Evolutionary conservation across 1,139 yeast genomes (phyloP).

Genomic region (Saccharomyces hybrid): DNA sequence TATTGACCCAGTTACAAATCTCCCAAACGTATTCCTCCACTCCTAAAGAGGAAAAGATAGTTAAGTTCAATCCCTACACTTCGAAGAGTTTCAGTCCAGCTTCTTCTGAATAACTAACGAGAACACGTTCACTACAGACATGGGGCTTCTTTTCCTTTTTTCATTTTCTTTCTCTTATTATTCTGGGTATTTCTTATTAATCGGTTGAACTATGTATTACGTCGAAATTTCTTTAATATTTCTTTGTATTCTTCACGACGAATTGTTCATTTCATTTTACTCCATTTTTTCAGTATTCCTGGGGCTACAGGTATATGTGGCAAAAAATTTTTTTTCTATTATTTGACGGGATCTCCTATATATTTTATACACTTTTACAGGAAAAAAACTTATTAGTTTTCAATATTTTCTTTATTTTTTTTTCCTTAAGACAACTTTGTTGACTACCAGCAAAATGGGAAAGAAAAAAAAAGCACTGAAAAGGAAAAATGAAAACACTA

Average conservation of each 20-base stretch:
- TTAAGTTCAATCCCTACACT: constrained; percentile 24
- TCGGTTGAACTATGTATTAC: neutral
- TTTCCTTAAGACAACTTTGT: neutral
- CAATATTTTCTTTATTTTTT: neutral
- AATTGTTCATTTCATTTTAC: neutral
- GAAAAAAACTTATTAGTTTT: neutral
- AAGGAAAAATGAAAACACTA: neutral
- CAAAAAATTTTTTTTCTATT: neutral
- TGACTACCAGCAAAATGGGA: neutral
- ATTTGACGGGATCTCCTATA: neutral
- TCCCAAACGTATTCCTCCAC: constrained; percentile 8
- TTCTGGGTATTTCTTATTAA: neutral
- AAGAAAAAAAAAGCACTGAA: neutral
- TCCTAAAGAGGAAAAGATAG: constrained; percentile 3
- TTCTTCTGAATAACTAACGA: constrained; percentile 1
- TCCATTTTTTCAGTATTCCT: neutral
- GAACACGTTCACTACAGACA: neutral
- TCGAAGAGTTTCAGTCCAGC: constrained; percentile 33
- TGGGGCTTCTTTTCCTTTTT: neutral
- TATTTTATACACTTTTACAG: neutral
- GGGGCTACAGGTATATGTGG: neutral
- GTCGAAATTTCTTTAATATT: neutral
- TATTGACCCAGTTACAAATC: constrained; percentile 4
- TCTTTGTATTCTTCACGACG: neutral
- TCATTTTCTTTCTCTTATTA: neutral